Percentiles rank a stretch among this genome's conserved stretches.
phyloP scores from a whole-genome alignment of 2,329 filamentous ascomycete genomes.

The Cercospora sp. region DNA sequence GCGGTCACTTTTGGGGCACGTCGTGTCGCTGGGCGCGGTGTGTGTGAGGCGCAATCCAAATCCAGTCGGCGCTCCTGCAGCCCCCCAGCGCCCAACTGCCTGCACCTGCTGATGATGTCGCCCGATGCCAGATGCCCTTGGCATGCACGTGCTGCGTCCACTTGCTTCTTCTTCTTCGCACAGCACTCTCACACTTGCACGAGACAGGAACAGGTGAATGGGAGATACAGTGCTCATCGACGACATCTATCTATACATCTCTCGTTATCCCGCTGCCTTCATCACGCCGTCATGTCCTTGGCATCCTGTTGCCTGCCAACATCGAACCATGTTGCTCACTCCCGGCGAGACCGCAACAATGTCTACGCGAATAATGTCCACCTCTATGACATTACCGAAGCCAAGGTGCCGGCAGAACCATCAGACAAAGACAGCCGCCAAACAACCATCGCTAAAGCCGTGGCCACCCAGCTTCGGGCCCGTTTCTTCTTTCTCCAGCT shows the following conservation, averaged over 20 bases:
- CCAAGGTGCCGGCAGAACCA: not conserved
- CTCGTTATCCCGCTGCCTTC: not conserved
- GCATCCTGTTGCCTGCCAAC: not conserved
- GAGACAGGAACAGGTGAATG: not conserved
- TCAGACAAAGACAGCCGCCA: not conserved
- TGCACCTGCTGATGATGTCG: not conserved
- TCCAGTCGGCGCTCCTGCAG: not conserved
- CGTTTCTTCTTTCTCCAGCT: not conserved
- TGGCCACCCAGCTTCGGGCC: not conserved
- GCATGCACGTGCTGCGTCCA: not conserved
- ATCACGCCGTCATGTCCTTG: not conserved
- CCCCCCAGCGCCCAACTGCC: not conserved
- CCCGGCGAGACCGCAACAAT: not conserved
- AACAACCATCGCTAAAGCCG: not conserved
- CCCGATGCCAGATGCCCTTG: not conserved
- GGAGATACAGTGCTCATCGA: not conserved
- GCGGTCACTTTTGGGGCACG: not conserved
- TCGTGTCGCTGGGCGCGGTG: not conserved
- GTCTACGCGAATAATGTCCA: not conserved
- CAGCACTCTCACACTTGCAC: not conserved
- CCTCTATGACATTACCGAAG: not conserved
- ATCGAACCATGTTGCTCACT: conserved; percentile 6
- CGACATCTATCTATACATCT: not conserved
- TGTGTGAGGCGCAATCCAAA: conserved; percentile 1
- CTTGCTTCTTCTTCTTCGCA: not conserved